phyloP scores from a whole-genome alignment of 2,329 filamentous ascomycete genomes.

The Cordyceps farinosa region DNA sequence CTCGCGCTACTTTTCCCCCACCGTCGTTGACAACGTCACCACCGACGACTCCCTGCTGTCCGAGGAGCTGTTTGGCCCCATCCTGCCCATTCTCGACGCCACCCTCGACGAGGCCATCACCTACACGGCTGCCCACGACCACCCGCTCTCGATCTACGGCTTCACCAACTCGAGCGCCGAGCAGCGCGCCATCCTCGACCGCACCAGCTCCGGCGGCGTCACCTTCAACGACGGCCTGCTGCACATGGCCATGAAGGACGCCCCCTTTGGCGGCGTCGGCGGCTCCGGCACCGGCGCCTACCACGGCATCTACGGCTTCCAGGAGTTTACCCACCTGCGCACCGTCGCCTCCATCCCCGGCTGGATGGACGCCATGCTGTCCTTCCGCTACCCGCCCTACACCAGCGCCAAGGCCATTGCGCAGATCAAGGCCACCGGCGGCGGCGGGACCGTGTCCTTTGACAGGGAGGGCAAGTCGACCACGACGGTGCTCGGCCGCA shows the following conservation, averaged over 20 bases:
- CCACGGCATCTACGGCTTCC: constrained; percentile 47
- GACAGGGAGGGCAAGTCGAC: constrained; percentile 6
- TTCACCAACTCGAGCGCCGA: constrained; percentile 36
- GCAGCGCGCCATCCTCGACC: constrained; percentile 29
- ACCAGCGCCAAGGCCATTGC: constrained; percentile 17
- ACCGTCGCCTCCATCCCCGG: constrained; percentile 34
- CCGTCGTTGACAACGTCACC: constrained; percentile 36
- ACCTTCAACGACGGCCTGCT: constrained; percentile 48
- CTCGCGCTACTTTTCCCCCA: constrained; percentile 34
- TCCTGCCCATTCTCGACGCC: constrained; percentile 39
- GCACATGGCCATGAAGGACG: constrained; percentile 39
- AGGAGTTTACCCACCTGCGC: constrained; percentile 39
- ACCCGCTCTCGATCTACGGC: constrained; percentile 40
- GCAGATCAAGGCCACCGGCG: constrained; percentile 13
- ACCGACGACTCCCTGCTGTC: constrained; percentile 37
- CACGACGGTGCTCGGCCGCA: not conserved
- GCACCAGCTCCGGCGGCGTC: constrained; percentile 46
- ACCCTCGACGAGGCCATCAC: constrained; percentile 29
- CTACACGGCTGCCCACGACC: constrained; percentile 28
- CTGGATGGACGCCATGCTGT: constrained; percentile 34
- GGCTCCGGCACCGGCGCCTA: constrained; percentile 46
- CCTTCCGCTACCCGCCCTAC: constrained; percentile 24
- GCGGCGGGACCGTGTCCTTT: not conserved
- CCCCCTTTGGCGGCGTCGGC: constrained; percentile 50
- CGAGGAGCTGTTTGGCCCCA: constrained; percentile 44